These are phyloP conservation scores for Trichoderma sp. DNA, from an alignment of 2,329 filamentous ascomycete genomes.

Conservation along the genomic window DNA sequence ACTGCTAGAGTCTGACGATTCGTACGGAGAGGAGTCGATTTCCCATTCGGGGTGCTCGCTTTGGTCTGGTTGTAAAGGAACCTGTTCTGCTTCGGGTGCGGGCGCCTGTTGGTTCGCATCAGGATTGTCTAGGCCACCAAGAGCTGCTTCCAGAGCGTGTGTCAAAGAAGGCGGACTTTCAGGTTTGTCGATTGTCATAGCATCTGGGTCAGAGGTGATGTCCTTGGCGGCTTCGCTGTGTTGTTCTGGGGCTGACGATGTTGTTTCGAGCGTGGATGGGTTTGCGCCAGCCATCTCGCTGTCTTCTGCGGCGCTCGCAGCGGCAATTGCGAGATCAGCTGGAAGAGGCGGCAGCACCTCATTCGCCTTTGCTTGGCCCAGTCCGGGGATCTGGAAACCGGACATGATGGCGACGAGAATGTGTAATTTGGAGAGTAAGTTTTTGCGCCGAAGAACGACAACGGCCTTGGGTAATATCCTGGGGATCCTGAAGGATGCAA, in stretches of 20 bases:
- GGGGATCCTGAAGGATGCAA: not conserved
- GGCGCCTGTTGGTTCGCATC: slow-evolving; percentile 2
- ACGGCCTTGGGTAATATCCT: not conserved
- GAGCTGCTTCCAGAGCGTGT: slow-evolving; percentile 46
- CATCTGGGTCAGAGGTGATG: slow-evolving; percentile 26
- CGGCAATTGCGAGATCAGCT: slow-evolving; percentile 34
- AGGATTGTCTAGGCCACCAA: slow-evolving; percentile 39
- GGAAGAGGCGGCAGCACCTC: slow-evolving; percentile 43
- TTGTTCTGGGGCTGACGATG: slow-evolving; percentile 15
- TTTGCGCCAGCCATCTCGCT: slow-evolving; percentile 27
- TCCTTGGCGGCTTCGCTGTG: slow-evolving; percentile 5
- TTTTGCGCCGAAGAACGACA: not conserved
- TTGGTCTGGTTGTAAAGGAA: slow-evolving; percentile 36
- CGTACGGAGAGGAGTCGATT: slow-evolving; percentile 73
- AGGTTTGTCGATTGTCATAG: slow-evolving; percentile 42
- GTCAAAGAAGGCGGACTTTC: slow-evolving; percentile 43
- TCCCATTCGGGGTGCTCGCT: slow-evolving; percentile 77
- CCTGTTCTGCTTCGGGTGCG: slow-evolving; percentile 20
- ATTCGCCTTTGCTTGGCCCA: slow-evolving; percentile 46
- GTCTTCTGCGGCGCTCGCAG: slow-evolving; percentile 30
- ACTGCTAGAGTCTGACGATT: slow-evolving; percentile 61
- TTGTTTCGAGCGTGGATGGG: not conserved
- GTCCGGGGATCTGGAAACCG: slow-evolving; percentile 46
- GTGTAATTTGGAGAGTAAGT: not conserved
- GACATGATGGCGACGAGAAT: slow-evolving; percentile 35